Base-by-base conservation (phyloP, 2,329 filamentous ascomycete genomes). In the Colletotrichum aenigma region DNA sequence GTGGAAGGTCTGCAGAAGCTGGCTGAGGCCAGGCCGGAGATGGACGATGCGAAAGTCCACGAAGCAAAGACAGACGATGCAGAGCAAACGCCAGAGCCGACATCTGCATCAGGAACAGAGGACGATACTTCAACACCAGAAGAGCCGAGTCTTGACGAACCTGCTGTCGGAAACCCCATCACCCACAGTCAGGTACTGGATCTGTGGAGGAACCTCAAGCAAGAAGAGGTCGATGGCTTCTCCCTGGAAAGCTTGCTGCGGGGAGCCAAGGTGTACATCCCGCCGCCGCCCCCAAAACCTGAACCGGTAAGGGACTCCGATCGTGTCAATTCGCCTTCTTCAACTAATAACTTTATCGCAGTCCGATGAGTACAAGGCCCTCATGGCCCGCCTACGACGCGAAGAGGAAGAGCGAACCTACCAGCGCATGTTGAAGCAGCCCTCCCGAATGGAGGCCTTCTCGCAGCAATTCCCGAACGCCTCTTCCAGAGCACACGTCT, bases 331-430 rank as follows among this genome's bases (percentile, higher is more conserved):
- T 15, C 52, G 15, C 3, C 13, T 30, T 36, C 7, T 13, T n/a
- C 48, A 26, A 13, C 71, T 79, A n/a, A 78, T 34, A 4, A 43
- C n/a, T 24, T 7, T 24, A 24, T 26, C 71, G 12, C 75, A 97
- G 92, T 94, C 93, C 1, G 87, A 92, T 9, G 94, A 98, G 85
- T 98, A 96, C 86, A 94, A 95, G 83, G 94, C 93, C 8, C 88
- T 98, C 2, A 98, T 98, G 95, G 92, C 93, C 28, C 92, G 93
- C 18, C 91, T 99, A 24, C 95, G 95, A 77, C 92, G 90, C 76
- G 93, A 97, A 80, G 94, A 96, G 86, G 96, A 98, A 87, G 91
- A 93, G 78, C 92, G 94, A 76, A 90, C 92, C 68, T 99, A 98
- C 87, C 91, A 95, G 79, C 92, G 93, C 81, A 95, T 98, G 93